These are phyloP conservation scores for Leishmania turanica DNA, from an alignment of 208 protist genomes.

Conservation along the genomic window DNA sequence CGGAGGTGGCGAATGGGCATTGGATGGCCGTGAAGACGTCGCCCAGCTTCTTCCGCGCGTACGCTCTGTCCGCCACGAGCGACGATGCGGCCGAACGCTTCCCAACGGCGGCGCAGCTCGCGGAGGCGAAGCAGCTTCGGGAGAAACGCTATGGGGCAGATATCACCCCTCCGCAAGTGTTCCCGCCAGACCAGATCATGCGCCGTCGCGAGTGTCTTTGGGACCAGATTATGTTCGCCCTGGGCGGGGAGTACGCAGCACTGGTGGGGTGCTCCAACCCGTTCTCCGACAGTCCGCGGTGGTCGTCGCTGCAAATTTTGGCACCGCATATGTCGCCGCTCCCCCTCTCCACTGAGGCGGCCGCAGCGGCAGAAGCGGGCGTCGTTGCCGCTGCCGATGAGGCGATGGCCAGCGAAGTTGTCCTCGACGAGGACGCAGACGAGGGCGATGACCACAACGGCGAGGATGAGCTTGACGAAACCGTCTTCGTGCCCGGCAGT, in stretches of 20 bases:
- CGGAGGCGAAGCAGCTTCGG: constrained; percentile 41
- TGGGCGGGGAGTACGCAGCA: constrained; percentile 75
- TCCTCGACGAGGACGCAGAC: constrained; percentile 9
- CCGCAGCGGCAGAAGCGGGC: constrained; percentile 2
- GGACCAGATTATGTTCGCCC: constrained; percentile 85
- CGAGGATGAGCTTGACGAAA: constrained; percentile 3
- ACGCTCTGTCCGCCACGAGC: constrained; percentile 32
- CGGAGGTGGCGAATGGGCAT: constrained; percentile 83
- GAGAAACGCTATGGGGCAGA: constrained; percentile 63
- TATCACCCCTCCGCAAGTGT: constrained; percentile 68
- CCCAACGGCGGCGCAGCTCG: constrained; percentile 65
- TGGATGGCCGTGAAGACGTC: constrained; percentile 85
- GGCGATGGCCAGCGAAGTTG: constrained; percentile 10
- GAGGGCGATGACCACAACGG: constrained; percentile 3
- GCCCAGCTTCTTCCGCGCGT: constrained; percentile 79
- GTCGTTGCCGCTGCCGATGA: constrained; percentile 5
- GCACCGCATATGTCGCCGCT: constrained; percentile 28
- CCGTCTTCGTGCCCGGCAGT: background rate
- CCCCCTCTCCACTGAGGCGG: constrained; percentile 17
- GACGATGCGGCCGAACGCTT: constrained; percentile 51
- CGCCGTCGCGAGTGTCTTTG: constrained; percentile 80
- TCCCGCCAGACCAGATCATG: constrained; percentile 76
- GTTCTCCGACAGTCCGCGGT: constrained; percentile 50
- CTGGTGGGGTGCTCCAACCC: constrained; percentile 83
- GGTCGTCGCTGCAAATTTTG: constrained; percentile 52